Conservation (phyloP, 768 basidiomycete species). For the Wakefieldia striispora region DNA sequence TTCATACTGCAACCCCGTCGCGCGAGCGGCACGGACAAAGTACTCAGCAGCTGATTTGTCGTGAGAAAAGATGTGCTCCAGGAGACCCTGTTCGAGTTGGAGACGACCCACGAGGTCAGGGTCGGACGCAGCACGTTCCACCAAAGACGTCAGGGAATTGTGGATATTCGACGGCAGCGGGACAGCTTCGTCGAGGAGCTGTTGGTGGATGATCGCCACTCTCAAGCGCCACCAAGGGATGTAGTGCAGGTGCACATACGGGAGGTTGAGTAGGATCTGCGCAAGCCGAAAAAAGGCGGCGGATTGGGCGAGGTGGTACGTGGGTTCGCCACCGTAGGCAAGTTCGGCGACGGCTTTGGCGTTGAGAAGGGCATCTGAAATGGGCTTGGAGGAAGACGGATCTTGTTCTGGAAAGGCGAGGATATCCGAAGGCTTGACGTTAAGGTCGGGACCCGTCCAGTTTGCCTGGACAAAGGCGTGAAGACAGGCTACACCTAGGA, state of each 20-base stretch:
- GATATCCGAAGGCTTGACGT: conserved; percentile 46
- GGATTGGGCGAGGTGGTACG: conserved; percentile 80
- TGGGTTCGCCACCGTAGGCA: conserved; percentile 87
- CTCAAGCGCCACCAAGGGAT: conserved; percentile 86
- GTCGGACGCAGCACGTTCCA: conserved; percentile 41
- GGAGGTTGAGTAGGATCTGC: conserved; percentile 59
- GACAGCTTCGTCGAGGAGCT: conserved; percentile 78
- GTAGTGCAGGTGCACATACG: conserved; percentile 49
- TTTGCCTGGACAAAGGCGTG: conserved; percentile 92
- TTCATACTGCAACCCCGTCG: conserved; percentile 82
- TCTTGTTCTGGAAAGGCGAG: conserved; percentile 35
- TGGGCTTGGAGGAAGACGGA: background rate
- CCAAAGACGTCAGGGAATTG: conserved; percentile 41
- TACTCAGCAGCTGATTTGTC: conserved; percentile 75
- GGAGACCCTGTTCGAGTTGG: conserved; percentile 71
- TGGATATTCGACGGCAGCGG: conserved; percentile 46
- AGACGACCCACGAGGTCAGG: conserved; percentile 68
- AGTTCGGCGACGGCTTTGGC: conserved; percentile 70
- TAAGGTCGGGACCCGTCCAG: conserved; percentile 92
- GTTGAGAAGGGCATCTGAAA: conserved; percentile 55
- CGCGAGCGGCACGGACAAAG: conserved; percentile 75
- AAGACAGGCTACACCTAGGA: conserved; percentile 73
- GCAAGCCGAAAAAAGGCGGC: conserved; percentile 76
- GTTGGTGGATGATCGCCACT: conserved; percentile 66
- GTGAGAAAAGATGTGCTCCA: conserved; percentile 72